Evolutionary conservation across 257 asterid species (phyloP).

Genomic region (Jasminum sambac): DNA sequence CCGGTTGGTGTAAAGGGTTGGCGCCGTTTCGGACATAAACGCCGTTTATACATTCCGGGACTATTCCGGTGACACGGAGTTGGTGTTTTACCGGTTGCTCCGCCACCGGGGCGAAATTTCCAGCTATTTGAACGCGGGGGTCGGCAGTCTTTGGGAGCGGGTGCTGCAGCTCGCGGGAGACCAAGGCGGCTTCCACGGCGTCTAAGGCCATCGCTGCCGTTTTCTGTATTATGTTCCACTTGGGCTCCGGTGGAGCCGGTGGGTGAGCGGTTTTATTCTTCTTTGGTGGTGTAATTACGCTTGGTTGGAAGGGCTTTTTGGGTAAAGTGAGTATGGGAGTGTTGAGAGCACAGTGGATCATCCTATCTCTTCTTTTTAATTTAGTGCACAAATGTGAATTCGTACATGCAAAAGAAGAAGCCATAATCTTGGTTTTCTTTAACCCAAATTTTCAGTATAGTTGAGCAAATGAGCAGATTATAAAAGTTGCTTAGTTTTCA

Average conservation of each 20-base stretch:
- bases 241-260: neutral
- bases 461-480: neutral
- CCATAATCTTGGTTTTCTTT: slow-evolving; percentile 7
- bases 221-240: slow-evolving; percentile 36
- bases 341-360: slow-evolving; percentile 25
- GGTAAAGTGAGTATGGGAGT: slow-evolving; percentile 24
- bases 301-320: slow-evolving; percentile 3
- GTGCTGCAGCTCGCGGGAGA: slow-evolving; percentile 24
- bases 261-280: neutral
- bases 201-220: slow-evolving; percentile 32
- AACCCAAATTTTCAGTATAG: neutral
- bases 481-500: neutral
- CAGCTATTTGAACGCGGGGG: slow-evolving; percentile 40
- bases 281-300: neutral
- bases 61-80: slow-evolving; percentile 30
- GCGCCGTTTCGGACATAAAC: slow-evolving; percentile 47
- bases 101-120: slow-evolving; percentile 45
- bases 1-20: slow-evolving; percentile 39
- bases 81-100: slow-evolving; percentile 30
- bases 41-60: slow-evolving; percentile 42
- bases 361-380: neutral
- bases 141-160: slow-evolving; percentile 33
- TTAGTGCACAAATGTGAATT: slow-evolving; percentile 9
- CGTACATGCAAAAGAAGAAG: slow-evolving; percentile 11
- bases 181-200: slow-evolving; percentile 29